phyloP scores from a whole-genome alignment of 148 eudicot genomes.

The Rheum nobile region DNA sequence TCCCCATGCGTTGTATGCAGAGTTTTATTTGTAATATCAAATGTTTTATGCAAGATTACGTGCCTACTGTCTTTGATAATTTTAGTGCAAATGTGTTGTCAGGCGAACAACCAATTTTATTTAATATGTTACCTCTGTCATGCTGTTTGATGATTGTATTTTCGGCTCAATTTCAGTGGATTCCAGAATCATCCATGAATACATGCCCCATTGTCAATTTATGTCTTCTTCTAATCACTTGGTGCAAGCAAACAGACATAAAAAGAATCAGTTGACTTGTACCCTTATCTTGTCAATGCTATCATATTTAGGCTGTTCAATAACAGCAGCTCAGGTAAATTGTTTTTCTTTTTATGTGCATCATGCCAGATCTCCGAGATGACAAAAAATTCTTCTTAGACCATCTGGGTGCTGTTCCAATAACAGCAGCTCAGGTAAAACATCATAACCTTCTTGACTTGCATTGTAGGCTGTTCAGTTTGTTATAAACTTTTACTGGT shows the following conservation, averaged over 20 bases:
- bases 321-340: too few species aligned
- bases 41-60: constrained; percentile 97
- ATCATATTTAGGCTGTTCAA: too few species aligned
- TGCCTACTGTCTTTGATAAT: constrained; percentile 97
- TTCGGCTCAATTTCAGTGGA: constrained; percentile 25
- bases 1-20: too few species aligned
- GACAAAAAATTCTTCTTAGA: constrained; percentile 65
- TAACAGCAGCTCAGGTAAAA: constrained; percentile 62
- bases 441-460: background rate
- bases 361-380: constrained; percentile 57
- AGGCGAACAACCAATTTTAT: background rate
- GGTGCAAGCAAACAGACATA: background rate
- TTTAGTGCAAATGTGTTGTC: constrained; percentile 94
- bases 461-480: background rate
- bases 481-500: background rate
- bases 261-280: too few species aligned
- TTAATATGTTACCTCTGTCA: background rate
- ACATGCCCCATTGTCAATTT: background rate
- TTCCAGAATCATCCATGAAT: constrained; percentile 24
- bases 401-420: constrained; percentile 80
- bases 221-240: background rate
- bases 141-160: background rate
- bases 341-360: background rate
- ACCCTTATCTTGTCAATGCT: too few species aligned
- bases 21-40: too few species aligned